A percentile compares a stretch with the other conserved stretches of the same genome.
Conservation (phyloP, 2,329 filamentous ascomycete genomes). For the Penicillium palitans region DNA sequence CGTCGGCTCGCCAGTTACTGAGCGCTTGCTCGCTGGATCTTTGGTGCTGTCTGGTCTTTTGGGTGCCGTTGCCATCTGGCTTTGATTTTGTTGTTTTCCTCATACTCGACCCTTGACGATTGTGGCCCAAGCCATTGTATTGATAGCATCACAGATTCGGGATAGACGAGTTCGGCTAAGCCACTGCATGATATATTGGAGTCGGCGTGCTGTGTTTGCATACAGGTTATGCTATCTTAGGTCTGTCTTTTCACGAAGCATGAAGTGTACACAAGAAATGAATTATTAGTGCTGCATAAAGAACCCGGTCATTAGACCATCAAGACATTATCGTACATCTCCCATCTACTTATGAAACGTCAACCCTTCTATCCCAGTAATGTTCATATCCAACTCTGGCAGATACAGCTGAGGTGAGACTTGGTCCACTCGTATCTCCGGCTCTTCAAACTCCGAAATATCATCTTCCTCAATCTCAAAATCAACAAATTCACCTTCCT, state of each 20-base stretch:
- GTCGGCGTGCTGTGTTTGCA: conserved; percentile 3
- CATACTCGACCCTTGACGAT: background rate
- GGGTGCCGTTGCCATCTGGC: conserved; percentile 26
- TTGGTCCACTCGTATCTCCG: conserved; percentile 10
- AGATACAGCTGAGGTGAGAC: conserved; percentile 20
- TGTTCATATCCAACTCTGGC: conserved; percentile 20
- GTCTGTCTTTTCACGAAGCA: conserved; percentile 13
- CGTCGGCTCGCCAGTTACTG: conserved; percentile 13
- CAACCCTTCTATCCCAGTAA: conserved; percentile 19
- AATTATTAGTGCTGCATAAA: conserved; percentile 8
- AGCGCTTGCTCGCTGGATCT: conserved; percentile 20
- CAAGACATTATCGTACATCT: conserved; percentile 1
- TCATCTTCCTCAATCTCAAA: background rate
- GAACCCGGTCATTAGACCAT: background rate
- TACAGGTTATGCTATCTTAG: conserved; percentile 8
- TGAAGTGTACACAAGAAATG: conserved; percentile 8
- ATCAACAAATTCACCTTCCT: conserved; percentile 1
- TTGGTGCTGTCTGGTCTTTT: conserved; percentile 24
- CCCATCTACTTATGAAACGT: conserved; percentile 9
- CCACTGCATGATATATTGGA: background rate
- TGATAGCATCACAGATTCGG: conserved; percentile 18
- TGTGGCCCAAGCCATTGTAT: conserved; percentile 14
- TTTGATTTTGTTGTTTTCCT: conserved; percentile 15
- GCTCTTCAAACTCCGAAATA: conserved; percentile 1
- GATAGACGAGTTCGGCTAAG: conserved; percentile 14